Base-by-base conservation (phyloP, 257 asterid species). In the Gentiana macrophylla region DNA sequence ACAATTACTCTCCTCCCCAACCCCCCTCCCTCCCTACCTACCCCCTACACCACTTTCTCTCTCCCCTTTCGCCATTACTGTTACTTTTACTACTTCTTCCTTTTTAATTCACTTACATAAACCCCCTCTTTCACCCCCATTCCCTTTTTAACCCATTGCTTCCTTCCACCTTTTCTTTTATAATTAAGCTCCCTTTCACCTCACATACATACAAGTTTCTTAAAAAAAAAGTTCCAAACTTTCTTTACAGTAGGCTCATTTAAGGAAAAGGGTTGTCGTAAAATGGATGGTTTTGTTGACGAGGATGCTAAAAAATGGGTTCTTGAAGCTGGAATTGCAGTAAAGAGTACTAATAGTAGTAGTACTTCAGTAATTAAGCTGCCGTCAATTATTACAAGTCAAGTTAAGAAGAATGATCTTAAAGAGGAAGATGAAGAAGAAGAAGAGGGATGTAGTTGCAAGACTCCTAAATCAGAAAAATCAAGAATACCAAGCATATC, bases 381-480 rank as follows among this genome's bases (percentile, higher is more conserved):
- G 70, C 66, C 63, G 56, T 74, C 77, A 3, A 54, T 70, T 56
- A 37, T 55, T 8, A 70, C 70, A 12, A 61, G 43, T 11, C 49
- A 50, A 45, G 41, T 6, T 15, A 37, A 53, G 53, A 67, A 65
- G 58, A 15, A 56, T 3, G 47, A 44, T 36, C 57, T 35, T 53
- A 24, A 24, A 24, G 24, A 24, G 2, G 43, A 45, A 6, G 79
- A 49, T 8, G 78, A 56, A 6, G 68, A 70, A 0, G 59, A 47
- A 3, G 55, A 70, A 41, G 65, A 69, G 35, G 67, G 64, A 8
- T 51, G 43, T 4, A 50, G 15, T 50, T 70, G 62, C 9, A 68
- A 63, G 8, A 78, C 84, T 13, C 84, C 84, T 43, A 74, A 68
- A 8, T 71, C 77, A 11, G 78, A 65, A 33, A 76, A 59, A 34